Base-by-base conservation (phyloP, 257 asterid species). In the Primulina eburnea region DNA sequence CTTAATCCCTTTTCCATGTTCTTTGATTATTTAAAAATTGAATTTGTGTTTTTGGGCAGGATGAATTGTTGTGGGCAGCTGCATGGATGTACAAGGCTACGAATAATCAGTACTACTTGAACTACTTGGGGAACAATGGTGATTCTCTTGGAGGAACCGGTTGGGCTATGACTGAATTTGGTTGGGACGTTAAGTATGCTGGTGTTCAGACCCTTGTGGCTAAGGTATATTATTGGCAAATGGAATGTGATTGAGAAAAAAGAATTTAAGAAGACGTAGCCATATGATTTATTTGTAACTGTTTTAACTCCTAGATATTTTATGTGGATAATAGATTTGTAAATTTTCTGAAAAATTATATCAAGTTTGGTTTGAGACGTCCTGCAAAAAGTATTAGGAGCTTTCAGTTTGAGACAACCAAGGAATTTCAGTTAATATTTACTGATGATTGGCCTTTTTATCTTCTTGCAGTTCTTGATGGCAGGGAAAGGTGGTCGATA, bases 11-110 rank as follows among this genome's bases (percentile, higher is more conserved):
- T 16, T 5, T 16, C 28, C 30, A 57, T 29, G 21, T 50, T 14
- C 55, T 43, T 24, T 30, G 18, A 30, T 29, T 38, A 12, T 8
- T 28, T 34, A 8, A 10, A 17, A 5, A 1, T 57, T 7, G 29
- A 7, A 0, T 26, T 24, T 64, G 4, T 7, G 20, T 24, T 11
- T 58, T 60, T 35, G 55, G 35, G 4, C 63, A 92, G 98, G 98
- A 93, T 82, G 98, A 93, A 74, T 81, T 93, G 83, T 73, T 93
- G 74, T 93, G 98, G 98, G 97, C 82, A 69, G 97, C 98, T 28
- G 97, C 98, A 70, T 93, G 98, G 98, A 38, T 93, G 71, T 89
- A 87, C 85, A 93, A 90, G 86, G 98, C 98, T 47, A 70, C 98
- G 28, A 85, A 89, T 72, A 85, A 85, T 43, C 77, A 64, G 18